phyloP scores from a whole-genome alignment of 805 yeast species.

The Ogataea corticis region DNA sequence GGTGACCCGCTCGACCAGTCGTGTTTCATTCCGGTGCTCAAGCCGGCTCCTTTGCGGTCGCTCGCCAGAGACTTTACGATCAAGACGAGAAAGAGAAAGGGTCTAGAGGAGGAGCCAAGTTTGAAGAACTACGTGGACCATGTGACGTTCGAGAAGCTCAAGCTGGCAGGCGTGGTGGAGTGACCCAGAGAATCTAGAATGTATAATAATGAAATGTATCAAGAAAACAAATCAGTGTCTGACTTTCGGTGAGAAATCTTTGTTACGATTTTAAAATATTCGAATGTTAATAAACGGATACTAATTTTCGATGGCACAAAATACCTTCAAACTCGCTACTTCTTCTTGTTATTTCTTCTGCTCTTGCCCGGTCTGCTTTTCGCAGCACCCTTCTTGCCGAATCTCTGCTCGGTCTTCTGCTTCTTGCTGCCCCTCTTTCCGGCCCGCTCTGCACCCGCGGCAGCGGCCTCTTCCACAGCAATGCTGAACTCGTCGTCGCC shows the following conservation, averaged over 20 bases:
- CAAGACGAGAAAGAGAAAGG: constrained; percentile 88
- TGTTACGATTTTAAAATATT: no score
- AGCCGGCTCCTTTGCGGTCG: constrained; percentile 68
- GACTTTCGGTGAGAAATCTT: no score
- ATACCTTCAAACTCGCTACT: neutral
- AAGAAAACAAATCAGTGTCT: no score
- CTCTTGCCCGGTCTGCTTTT: constrained; percentile 54
- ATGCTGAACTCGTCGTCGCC: constrained; percentile 78
- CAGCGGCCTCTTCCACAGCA: constrained; percentile 90
- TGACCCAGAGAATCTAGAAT: neutral
- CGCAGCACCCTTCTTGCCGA: constrained; percentile 21
- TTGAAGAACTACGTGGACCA: constrained; percentile 66
- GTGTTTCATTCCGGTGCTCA: constrained; percentile 63
- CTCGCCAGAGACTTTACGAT: constrained; percentile 86
- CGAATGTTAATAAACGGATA: constrained; percentile 3
- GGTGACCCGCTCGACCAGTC: constrained; percentile 86
- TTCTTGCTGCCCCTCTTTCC: constrained; percentile 48
- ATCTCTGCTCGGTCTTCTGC: constrained; percentile 54
- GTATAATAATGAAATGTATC: neutral
- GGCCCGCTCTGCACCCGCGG: constrained; percentile 47
- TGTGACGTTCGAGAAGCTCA: constrained; percentile 54
- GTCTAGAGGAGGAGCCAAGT: constrained; percentile 71
- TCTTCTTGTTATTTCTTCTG: constrained; percentile 42
- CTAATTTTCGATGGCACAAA: no score
- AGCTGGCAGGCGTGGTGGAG: constrained; percentile 26